A percentile compares a stretch with the other conserved stretches of the same genome.
Evolutionary conservation across 768 basidiomycete genomes (phyloP).

Genomic region (Paxillus involutus): DNA sequence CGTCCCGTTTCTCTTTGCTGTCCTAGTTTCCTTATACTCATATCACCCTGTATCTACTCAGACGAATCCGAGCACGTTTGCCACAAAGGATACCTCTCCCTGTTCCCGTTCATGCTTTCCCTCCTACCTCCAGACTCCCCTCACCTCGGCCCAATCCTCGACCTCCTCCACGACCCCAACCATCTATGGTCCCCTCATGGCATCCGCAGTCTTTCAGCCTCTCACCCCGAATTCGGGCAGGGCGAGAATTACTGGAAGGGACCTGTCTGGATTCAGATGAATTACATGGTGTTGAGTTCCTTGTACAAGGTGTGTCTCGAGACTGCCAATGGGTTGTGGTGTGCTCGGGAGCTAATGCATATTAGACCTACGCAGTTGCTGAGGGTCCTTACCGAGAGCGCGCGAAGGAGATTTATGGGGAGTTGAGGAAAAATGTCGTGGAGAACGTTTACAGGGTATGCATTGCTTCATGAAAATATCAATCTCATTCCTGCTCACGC

Average conservation of each 20-base stretch:
- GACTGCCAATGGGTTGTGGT: neutral
- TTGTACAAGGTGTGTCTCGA: constrained; percentile 61
- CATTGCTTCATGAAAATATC: neutral
- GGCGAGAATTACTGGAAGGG: constrained; percentile 99
- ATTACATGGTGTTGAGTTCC: constrained; percentile 82
- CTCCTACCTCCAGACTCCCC: constrained; percentile 77
- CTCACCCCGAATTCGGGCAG: constrained; percentile 85
- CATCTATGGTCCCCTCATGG: constrained; percentile 94
- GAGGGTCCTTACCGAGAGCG: constrained; percentile 79
- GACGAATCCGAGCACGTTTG: constrained; percentile 93
- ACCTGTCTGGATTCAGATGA: constrained; percentile 97
- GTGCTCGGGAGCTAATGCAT: neutral
- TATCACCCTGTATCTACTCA: constrained; percentile 29
- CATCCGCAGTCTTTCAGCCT: constrained; percentile 82
- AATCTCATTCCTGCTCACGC: constrained; percentile 5
- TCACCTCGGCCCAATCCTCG: constrained; percentile 78
- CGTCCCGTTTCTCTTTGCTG: constrained; percentile 6
- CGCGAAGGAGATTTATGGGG: constrained; percentile 76
- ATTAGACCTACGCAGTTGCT: constrained; percentile 72
- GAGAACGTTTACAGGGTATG: constrained; percentile 74
- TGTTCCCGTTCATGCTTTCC: constrained; percentile 89
- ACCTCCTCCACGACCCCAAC: constrained; percentile 74
- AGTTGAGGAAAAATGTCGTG: constrained; percentile 79
- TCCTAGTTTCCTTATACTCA: neutral
- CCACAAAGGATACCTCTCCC: constrained; percentile 88